Base-by-base conservation (phyloP, 2,329 filamentous ascomycete species). In the Pseudogymnoascus sp. region DNA sequence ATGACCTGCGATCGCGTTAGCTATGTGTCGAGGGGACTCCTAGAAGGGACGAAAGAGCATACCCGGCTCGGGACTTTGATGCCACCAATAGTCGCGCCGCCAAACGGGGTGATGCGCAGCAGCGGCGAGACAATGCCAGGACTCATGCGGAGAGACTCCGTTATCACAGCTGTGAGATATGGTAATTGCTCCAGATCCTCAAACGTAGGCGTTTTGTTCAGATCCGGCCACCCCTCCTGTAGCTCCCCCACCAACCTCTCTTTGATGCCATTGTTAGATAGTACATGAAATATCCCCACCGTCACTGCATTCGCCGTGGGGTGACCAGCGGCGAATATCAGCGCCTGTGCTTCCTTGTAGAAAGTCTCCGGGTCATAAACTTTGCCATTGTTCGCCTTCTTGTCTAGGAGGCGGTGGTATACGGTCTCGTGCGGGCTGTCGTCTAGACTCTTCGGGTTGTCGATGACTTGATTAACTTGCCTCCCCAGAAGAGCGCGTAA, bases 261-360 rank as follows among this genome's bases (percentile, higher is more conserved):
- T 40, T 74, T 64, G 28, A 72, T 67, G 0, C 68, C 65, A 0
- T 73, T 71, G 1, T 72, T 64, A 38, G 74, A 68, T 4, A 79
- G 68, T 18, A 80, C 62, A 59, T 78, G 70, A 62, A 73, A 78
- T 1, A 71, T 70, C 1, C 77, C 77, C 11, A 76, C 64, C 68
- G 74, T 75, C 8, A 78, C 66, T 1, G 77, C 73, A 28, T 73
- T 75, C 0, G 73, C 77, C 2, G 75, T 74, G 0, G 78, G 78
- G 63, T 80, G 77, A 3, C 72, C 72, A 12, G 77, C 79, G 4
- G 73, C 78, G 63, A 79, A 78, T 66, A 80, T 70, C 42, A 80
- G 69, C 1, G 76, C 74, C 66, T 76, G 73, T 2, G 72, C 73
- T 68, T 80, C 78, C 12, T 80, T 75, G 59, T 75, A 76, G 5